Evolutionary conservation across 805 yeast genomes (phyloP), one percentile per base, ranked within the genome.

Genomic region (Vanderwaltozyma tropicalis): DNA sequence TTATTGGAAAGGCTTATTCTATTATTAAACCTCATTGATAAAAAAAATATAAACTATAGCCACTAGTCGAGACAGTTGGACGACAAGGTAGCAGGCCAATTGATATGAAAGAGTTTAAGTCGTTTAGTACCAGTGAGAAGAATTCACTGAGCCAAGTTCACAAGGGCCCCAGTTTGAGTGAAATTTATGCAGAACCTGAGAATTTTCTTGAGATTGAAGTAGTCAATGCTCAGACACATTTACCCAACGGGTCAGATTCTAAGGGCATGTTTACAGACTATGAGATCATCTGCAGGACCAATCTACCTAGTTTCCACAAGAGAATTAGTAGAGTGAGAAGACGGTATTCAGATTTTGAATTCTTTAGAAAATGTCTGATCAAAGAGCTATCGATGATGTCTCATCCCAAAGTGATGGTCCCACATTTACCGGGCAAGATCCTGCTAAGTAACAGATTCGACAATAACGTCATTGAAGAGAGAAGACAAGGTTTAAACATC

Each of bases 151-250:
- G 50, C 15, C 49, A 44, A 37, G 59, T 44, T 15, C 57, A 55
- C 32, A 44, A 41, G 26, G 71, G 68, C 42, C 89, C 81, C 57
- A 70, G 85, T 3, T 79, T 78, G 57, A 82, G 76, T 45, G 95
- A 86, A 50, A 71, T 83, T 31, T 92, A 92, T 54, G 95, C 94
- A 0, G 94, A 83, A 50, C 97, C 96, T 0, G 97, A 92, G 59
- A 85, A 86, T 62, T 85, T 87, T 53, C 69, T 89, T 29, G 98
- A 89, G 61, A 78, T 92, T 26, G 96, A 88, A 59, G 95, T 87
- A 41, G 42, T 67, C 39, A 45, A 52, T 32, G 61, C 63, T 1
- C 49, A 40, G 34, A 56, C 59, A 5, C 59, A 38, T 12, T 9
- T 28, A 18, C 32, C 44, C 1, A 63, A 40, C 72, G 80, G 47